Evolutionary conservation across 2,329 filamentous ascomycete genomes (phyloP), one percentile per base, ranked within the genome.

Genomic region (Trichoderma semiorbis): DNA sequence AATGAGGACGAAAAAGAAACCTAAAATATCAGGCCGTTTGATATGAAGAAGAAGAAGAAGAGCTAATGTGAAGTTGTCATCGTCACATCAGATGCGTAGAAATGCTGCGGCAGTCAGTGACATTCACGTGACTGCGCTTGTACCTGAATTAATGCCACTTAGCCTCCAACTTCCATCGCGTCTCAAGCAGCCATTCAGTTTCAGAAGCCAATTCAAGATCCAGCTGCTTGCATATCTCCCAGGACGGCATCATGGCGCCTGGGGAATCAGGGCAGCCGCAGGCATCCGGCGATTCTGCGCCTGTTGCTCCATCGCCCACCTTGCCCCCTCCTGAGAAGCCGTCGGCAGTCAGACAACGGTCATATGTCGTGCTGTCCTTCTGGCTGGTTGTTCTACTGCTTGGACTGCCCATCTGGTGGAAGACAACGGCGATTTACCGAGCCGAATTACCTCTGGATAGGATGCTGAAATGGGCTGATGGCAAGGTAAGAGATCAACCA

Each of bases 341-440:
- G 24, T 86, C 91, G 75, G 90, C 92, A 74, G 85, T 91, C 66
- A 89, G 88, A 78, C 89, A 91, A 72, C 91, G 96, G 69, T 89
- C 89, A 62, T 85, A 86, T 74, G 92, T 98, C 65, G 90, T 99
- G 74, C 80, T 93, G 73, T 95, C 95, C 10, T 98, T 98, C 81
- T 99, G 96, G 96, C 84, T 90, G 6, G 90, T 98, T 47, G 93
- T 97, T 7, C 80, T 97, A 7, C 87, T 92, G 34, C 83, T 99
- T 7, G 96, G 96, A 3, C 81, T 99, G 75, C 96, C 96, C 71
- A 91, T 97, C 88, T 99, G 96, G 96, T 97, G 94, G 90, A 91
- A 90, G 80, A 98, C 96, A 0, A 99, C 96, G 5, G 92, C 93
- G 0, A 97, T 98, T 70, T 95, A 97, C 81, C 89, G 96, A 70